Conservation (phyloP, 106 monocot species). For the Allium sativum region DNA sequence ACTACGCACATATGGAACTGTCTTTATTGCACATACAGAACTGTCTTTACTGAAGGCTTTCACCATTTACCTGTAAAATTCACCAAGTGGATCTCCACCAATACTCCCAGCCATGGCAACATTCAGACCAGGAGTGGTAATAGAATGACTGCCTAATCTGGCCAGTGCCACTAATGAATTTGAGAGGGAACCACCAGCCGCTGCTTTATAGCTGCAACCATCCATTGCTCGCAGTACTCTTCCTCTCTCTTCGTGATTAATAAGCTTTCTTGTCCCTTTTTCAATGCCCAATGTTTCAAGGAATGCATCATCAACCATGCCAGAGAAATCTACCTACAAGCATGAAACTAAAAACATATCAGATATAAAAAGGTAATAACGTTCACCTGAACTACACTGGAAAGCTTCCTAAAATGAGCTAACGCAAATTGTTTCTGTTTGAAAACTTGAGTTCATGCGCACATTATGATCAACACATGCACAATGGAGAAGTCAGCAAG, state of each 20-base stretch:
- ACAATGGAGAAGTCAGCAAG: no score
- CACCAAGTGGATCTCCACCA: slow-evolving; percentile 91
- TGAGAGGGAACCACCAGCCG: slow-evolving; percentile 94
- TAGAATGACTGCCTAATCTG: slow-evolving; percentile 50
- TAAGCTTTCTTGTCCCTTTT: slow-evolving; percentile 81
- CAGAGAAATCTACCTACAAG: slow-evolving; percentile 89
- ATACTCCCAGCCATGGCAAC: slow-evolving; percentile 95
- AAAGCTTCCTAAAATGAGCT: no score
- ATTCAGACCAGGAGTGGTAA: slow-evolving; percentile 37
- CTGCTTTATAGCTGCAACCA: slow-evolving; percentile 94
- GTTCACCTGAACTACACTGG: not conserved
- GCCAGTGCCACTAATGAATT: slow-evolving; percentile 93
- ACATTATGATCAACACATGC: no score
- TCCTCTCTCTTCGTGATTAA: slow-evolving; percentile 95
- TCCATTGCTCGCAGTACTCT: slow-evolving; percentile 90
- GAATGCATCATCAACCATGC: slow-evolving; percentile 82
- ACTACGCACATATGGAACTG: no score
- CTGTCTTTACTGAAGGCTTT: no score
- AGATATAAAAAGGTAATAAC: not conserved
- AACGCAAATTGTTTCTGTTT: no score
- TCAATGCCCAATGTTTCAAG: slow-evolving; percentile 59
- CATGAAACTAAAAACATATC: not conserved
- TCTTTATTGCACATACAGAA: not conserved
- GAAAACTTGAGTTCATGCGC: no score
- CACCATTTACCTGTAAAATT: slow-evolving; percentile 64